Evolutionary conservation across 257 asterid genomes (phyloP).

Genomic region (Solanum corneliomulleri): DNA sequence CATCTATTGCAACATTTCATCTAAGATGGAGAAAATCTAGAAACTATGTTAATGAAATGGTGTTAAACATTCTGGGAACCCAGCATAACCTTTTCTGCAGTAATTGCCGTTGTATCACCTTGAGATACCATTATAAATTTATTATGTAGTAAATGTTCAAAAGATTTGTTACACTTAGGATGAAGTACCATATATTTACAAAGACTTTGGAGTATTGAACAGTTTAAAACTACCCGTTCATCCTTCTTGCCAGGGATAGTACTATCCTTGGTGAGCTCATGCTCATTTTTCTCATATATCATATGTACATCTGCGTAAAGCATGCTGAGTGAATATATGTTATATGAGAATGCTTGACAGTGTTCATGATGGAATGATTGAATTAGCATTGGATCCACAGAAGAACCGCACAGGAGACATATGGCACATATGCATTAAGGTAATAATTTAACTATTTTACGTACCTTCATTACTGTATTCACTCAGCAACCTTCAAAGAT

Average conservation of each 20-base stretch:
- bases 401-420: constrained; percentile 78
- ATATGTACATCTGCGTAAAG: neutral
- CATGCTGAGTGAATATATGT: neutral
- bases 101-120: neutral
- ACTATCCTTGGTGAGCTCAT: neutral
- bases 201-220: neutral
- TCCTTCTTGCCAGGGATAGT: neutral
- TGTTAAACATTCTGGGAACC: neutral
- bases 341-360: constrained; percentile 25
- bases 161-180: neutral
- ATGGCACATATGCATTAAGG: constrained; percentile 96
- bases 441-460: constrained; percentile 10
- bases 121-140: neutral
- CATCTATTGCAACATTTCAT: neutral
- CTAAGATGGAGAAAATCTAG: neutral
- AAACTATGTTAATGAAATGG: neutral
- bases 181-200: neutral
- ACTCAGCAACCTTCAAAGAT: neutral
- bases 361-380: constrained; percentile 45
- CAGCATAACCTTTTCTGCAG: neutral
- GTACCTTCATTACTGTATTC: neutral
- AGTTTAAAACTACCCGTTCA: neutral
- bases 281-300: neutral
- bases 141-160: neutral
- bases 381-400: constrained; percentile 63